These are phyloP conservation scores for Fragaria nilgerrensis DNA, from an alignment of 306 rosid species.

Conservation along the genomic window DNA sequence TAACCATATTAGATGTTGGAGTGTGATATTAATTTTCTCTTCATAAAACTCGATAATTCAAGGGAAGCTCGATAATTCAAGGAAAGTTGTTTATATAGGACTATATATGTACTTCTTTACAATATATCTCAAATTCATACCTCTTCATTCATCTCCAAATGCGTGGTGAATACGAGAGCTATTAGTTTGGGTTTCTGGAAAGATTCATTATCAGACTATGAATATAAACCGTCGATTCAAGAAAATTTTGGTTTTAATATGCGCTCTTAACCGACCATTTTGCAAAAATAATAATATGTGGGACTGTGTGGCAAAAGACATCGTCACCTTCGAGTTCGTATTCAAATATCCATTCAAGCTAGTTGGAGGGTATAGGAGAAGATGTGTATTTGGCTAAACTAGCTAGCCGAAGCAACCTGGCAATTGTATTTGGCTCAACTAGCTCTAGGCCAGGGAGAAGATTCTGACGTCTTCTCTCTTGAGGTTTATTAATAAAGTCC, in stretches of 20 bases:
- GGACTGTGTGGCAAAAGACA: not conserved
- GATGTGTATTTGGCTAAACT: not conserved
- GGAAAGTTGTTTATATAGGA: too few species aligned
- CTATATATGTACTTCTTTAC: too few species aligned
- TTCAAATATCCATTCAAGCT: not conserved
- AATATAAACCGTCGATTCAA: not conserved
- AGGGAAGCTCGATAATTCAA: too few species aligned
- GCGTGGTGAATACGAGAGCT: not conserved
- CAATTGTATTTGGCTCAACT: not conserved
- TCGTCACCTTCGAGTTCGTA: not conserved
- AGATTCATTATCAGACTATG: not conserved
- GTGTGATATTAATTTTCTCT: too few species aligned
- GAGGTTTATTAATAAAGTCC: not conserved
- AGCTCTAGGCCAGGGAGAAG: not conserved
- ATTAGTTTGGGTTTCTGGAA: not conserved
- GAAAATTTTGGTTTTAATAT: not conserved
- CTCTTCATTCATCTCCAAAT: not conserved
- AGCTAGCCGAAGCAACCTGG: slow-evolving; percentile 14
- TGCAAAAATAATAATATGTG: not conserved
- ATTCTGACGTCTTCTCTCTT: not conserved
- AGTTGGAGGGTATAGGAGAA: not conserved
- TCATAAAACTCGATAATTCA: too few species aligned
- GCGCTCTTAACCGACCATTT: too few species aligned
- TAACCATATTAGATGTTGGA: too few species aligned
- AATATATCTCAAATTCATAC: not conserved